Evolutionary conservation across 306 rosid genomes (phyloP), one percentile per base, ranked within the genome.

Genomic region (Trifolium repens): DNA sequence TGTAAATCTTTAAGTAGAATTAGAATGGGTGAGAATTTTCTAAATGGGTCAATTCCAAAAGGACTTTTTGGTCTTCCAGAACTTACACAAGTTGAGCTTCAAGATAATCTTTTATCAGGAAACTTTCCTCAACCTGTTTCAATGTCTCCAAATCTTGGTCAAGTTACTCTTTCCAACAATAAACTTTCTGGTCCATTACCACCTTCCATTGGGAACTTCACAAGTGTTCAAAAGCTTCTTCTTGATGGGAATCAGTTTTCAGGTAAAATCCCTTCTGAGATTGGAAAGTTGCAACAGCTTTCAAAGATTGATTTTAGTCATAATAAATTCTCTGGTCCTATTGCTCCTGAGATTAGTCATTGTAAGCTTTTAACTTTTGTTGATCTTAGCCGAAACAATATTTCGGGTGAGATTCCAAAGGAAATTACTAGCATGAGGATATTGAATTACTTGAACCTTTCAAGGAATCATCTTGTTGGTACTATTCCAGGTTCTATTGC

Each of bases 211-310:
- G 98, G 98, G 0, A 94, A 91, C 82, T 94, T 91, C 83, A 84
- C 97, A 13, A 84, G 96, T 69, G 91, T 94, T 70, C 98, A 94
- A 84, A 94, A 94, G 77, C 97, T 94, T 63, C 89, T 90, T 4
- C 91, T 94, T 5, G 94, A 91, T 16, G 94, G 97, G 0, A 94
- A 94, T 80, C 66, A 50, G 47, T 94, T 94, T 69, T 77, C 98
- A 0, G 97, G 96, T 40, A 80, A 8, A 76, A 89, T 94, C 78
- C 98, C 98, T 17, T 78, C 94, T 2, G 84, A 94, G 75, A 89
- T 94, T 81, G 98, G 97, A 7, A 87, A 63, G 67, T 26, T 94
- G 26, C 94, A 94, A 75, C 98, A 91, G 61, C 91, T 94, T 5
- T 94, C 98, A 0, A 91, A 91, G 82, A 81, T 91, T 1, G 97